Percentiles rank a stretch among this genome's conserved stretches.
Evolutionary conservation across 2,329 filamentous ascomycete genomes (phyloP).

Genomic region (Myriosclerotinia duriaeana): DNA sequence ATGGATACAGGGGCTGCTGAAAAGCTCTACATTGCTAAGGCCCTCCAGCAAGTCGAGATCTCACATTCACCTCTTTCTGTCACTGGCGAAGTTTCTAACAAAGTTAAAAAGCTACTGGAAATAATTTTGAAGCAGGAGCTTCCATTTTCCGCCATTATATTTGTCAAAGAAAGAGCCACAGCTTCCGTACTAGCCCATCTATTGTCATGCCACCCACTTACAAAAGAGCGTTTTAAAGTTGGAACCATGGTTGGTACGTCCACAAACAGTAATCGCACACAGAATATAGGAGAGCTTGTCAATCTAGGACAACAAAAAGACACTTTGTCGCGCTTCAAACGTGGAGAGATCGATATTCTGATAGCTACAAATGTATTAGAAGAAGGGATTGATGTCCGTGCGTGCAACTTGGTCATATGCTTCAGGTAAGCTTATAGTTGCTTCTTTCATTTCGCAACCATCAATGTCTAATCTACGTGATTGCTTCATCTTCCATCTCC

Average conservation of each 20-base stretch:
- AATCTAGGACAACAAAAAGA: constrained; percentile 42
- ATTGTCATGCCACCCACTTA: constrained; percentile 50
- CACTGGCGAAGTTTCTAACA: constrained; percentile 62
- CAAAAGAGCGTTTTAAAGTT: constrained; percentile 49
- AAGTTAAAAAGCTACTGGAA: constrained; percentile 56
- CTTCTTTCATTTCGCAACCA: background rate
- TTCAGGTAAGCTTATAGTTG: constrained; percentile 44
- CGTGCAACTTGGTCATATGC: constrained; percentile 64
- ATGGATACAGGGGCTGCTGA: constrained; percentile 49
- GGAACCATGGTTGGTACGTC: constrained; percentile 59
- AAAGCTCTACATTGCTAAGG: constrained; percentile 53
- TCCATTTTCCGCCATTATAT: constrained; percentile 58
- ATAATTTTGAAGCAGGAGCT: constrained; percentile 48
- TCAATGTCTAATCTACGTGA: background rate
- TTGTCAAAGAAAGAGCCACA: constrained; percentile 62
- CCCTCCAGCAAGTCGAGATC: constrained; percentile 46
- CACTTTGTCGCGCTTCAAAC: constrained; percentile 53
- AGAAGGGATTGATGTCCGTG: constrained; percentile 66
- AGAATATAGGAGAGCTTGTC: constrained; percentile 45
- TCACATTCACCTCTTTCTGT: constrained; percentile 46
- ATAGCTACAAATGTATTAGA: constrained; percentile 59
- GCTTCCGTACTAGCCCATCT: constrained; percentile 57
- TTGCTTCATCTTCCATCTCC: background rate
- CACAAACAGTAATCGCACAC: constrained; percentile 41
- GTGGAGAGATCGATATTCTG: constrained; percentile 55